A percentile compares a stretch with the other conserved stretches of the same genome.
Evolutionary conservation across 495 filamentous ascomycete species (phyloP).

Genomic region (Penicillium atrosanguineum): DNA sequence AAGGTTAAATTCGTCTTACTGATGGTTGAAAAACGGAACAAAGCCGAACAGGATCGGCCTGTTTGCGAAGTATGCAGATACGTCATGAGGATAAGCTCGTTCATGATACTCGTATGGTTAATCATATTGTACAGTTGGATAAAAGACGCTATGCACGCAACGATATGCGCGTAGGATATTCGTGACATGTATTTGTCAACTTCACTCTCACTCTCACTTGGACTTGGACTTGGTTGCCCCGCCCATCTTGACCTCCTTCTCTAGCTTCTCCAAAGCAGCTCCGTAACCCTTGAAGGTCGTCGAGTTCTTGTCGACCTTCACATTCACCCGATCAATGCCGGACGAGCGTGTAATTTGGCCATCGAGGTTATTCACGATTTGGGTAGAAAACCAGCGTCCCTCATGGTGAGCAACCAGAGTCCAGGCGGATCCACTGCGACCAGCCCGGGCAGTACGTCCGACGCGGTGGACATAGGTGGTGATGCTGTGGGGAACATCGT

Average conservation of each 20-base stretch:
- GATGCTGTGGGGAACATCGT: slow-evolving; percentile 80
- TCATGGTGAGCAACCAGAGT: slow-evolving; percentile 76
- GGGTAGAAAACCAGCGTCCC: slow-evolving; percentile 82
- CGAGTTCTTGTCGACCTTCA: slow-evolving; percentile 31
- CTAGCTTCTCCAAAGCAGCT: slow-evolving; percentile 51
- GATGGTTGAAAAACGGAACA: not conserved
- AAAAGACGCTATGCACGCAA: slow-evolving; percentile 4
- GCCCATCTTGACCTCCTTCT: slow-evolving; percentile 37
- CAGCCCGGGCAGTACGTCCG: slow-evolving; percentile 85
- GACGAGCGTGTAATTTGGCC: slow-evolving; percentile 41
- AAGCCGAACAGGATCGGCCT: not conserved
- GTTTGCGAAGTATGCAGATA: not conserved
- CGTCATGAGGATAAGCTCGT: not conserved
- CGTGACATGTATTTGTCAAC: not conserved
- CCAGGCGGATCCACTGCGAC: slow-evolving; percentile 74
- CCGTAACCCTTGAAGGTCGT: slow-evolving; percentile 42
- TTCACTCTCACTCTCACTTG: not conserved
- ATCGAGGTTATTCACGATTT: slow-evolving; percentile 54
- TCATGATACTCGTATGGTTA: not conserved
- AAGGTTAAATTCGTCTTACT: not conserved
- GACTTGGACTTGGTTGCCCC: not conserved
- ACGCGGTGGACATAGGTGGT: slow-evolving; percentile 90
- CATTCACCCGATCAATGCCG: slow-evolving; percentile 44
- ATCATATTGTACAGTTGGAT: not conserved
- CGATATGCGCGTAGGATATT: not conserved